phyloP scores from a whole-genome alignment of 345 rosid genomes.

The Luvunga scandens region DNA sequence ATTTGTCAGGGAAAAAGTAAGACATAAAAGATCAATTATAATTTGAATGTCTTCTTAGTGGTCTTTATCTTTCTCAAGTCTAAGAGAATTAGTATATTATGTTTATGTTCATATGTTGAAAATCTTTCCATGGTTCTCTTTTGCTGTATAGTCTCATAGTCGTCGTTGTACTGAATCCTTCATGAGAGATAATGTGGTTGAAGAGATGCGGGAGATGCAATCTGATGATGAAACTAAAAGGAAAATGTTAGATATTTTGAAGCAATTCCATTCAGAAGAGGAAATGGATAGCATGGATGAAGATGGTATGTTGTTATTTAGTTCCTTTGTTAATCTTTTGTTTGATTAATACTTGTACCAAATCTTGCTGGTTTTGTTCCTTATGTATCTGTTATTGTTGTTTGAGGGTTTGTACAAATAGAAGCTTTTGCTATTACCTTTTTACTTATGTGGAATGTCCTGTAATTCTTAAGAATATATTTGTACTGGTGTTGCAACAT shows the following conservation, averaged over 20 bases:
- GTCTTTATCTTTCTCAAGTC: background rate
- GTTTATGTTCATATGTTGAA: background rate
- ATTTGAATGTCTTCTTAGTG: background rate
- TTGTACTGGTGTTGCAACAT: background rate
- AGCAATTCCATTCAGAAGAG: slow-evolving; percentile 64
- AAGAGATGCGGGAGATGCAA: slow-evolving; percentile 63
- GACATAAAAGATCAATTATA: background rate
- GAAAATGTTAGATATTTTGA: slow-evolving; percentile 80
- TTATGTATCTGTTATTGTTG: background rate
- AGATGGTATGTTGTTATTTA: slow-evolving; percentile 26
- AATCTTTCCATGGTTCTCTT: background rate
- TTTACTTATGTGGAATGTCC: background rate
- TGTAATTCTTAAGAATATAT: background rate
- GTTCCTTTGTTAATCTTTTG: background rate
- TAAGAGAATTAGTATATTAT: background rate
- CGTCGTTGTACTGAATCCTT: slow-evolving; percentile 87
- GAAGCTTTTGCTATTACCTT: background rate
- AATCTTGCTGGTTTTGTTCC: background rate
- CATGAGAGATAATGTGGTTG: slow-evolving; percentile 83
- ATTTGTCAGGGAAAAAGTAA: background rate
- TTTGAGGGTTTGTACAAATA: background rate
- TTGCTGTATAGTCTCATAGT: slow-evolving; percentile 62
- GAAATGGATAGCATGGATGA: slow-evolving; percentile 52
- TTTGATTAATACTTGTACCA: background rate
- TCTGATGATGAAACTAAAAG: slow-evolving; percentile 57